phyloP scores from a whole-genome alignment of 2,329 filamentous ascomycete genomes.

The Phoma sp. region DNA sequence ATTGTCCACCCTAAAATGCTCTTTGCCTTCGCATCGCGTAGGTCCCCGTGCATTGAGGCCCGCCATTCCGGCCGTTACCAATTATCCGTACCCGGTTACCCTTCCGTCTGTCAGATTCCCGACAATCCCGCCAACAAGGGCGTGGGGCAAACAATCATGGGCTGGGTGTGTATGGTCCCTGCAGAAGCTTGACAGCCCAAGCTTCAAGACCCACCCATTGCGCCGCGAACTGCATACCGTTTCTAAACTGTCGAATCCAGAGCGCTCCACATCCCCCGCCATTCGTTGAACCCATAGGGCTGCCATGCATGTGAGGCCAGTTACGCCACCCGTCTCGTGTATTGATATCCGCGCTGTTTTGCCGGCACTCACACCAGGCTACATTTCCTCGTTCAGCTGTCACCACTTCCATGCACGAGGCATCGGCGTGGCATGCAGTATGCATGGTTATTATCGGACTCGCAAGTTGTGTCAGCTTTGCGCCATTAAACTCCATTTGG shows the following conservation, averaged over 20 bases:
- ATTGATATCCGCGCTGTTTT: background rate
- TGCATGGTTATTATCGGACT: background rate
- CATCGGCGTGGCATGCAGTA: background rate
- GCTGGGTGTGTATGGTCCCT: background rate
- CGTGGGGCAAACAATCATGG: background rate
- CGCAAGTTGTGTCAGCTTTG: background rate
- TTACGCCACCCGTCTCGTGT: background rate
- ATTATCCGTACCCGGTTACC: background rate
- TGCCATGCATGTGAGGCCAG: background rate
- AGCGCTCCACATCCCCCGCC: background rate
- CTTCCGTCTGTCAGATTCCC: background rate
- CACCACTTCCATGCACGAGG: too few species aligned
- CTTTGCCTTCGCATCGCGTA: too few species aligned
- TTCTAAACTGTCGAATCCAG: background rate
- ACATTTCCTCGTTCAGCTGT: background rate
- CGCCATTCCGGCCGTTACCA: background rate
- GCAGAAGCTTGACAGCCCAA: conserved; percentile 8
- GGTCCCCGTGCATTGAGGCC: background rate
- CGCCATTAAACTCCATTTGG: background rate
- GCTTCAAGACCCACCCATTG: background rate
- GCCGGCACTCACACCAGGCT: background rate
- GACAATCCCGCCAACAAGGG: background rate
- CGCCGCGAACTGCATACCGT: background rate
- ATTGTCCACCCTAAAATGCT: too few species aligned
- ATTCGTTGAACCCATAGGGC: background rate